Evolutionary conservation across 2,329 filamentous ascomycete species (phyloP).

Genomic region (Hymenoscyphus repandus): DNA sequence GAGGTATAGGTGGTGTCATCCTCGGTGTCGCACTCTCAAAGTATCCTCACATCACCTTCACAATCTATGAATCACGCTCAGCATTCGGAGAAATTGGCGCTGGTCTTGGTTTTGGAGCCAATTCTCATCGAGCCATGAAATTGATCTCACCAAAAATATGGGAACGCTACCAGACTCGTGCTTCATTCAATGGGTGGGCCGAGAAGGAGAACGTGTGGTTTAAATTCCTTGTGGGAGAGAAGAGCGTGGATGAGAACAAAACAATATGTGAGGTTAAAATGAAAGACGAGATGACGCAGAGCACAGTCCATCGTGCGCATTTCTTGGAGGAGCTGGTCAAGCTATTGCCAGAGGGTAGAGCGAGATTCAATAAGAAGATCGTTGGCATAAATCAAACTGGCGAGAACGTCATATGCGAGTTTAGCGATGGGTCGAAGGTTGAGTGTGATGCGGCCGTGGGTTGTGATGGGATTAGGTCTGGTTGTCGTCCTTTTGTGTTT

Average conservation of each 20-base stretch:
- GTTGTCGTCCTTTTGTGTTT: conserved; percentile 35
- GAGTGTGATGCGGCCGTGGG: conserved; percentile 12
- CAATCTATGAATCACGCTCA: conserved; percentile 5
- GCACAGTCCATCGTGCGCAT: conserved; percentile 32
- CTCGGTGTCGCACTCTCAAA: conserved; percentile 5
- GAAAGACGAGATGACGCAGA: conserved; percentile 3
- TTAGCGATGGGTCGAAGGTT: conserved; percentile 7
- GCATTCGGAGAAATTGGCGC: conserved; percentile 9
- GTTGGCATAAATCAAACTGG: conserved; percentile 5
- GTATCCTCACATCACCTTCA: conserved; percentile 1
- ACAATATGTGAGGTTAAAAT: conserved; percentile 2
- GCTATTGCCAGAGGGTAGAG: conserved; percentile 30
- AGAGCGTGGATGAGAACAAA: not conserved
- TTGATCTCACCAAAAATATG: conserved; percentile 1
- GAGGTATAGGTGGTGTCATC: conserved; percentile 4
- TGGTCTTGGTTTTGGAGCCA: conserved; percentile 7
- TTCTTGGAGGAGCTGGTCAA: conserved; percentile 38
- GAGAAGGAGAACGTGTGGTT: conserved; percentile 9
- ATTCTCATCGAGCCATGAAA: conserved; percentile 5
- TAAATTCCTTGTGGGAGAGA: conserved; percentile 13
- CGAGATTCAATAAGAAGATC: conserved; percentile 30
- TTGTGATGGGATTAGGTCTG: conserved; percentile 54
- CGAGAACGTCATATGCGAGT: not conserved
- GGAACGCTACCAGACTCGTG: not conserved
- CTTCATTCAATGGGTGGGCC: conserved; percentile 1